A percentile compares a stretch with the other conserved stretches of the same genome.
Conservation (phyloP, 768 basidiomycete species). For the Tylopilus rubrobrunneus region DNA sequence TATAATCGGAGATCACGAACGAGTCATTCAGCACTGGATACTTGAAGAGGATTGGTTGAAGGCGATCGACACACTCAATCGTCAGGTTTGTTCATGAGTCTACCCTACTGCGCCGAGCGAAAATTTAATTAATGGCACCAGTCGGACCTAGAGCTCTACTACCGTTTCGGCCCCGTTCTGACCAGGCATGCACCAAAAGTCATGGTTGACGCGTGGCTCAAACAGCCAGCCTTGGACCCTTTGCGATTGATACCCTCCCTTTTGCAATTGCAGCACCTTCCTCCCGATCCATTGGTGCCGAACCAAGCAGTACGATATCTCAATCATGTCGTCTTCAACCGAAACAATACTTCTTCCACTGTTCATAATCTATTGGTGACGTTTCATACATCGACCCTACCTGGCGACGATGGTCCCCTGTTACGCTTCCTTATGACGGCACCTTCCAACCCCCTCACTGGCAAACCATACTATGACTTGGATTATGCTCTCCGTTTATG, state of each 20-base stretch:
- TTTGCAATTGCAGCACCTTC: slow-evolving; percentile 73
- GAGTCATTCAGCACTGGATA: slow-evolving; percentile 90
- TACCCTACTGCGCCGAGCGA: not conserved
- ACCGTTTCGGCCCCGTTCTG: slow-evolving; percentile 86
- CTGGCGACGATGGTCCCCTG: slow-evolving; percentile 70
- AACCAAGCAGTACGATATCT: slow-evolving; percentile 92
- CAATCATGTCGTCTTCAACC: slow-evolving; percentile 77
- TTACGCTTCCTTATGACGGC: slow-evolving; percentile 80
- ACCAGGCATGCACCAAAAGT: slow-evolving; percentile 85
- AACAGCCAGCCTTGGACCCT: slow-evolving; percentile 75
- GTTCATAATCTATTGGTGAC: slow-evolving; percentile 94
- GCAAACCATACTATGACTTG: slow-evolving; percentile 90
- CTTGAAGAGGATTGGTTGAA: slow-evolving; percentile 89
- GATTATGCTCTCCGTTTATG: slow-evolving; percentile 95
- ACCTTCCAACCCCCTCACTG: slow-evolving; percentile 77
- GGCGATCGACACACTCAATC: slow-evolving; percentile 85
- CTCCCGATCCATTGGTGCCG: slow-evolving; percentile 65
- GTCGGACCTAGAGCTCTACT: slow-evolving; percentile 86
- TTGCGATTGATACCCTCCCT: slow-evolving; percentile 86
- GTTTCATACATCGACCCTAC: slow-evolving; percentile 57
- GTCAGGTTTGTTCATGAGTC: slow-evolving; percentile 55
- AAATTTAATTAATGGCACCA: slow-evolving; percentile 33
- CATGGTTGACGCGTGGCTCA: slow-evolving; percentile 90
- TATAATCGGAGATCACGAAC: slow-evolving; percentile 72
- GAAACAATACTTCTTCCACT: slow-evolving; percentile 74